Evolutionary conservation across 2,329 filamentous ascomycete species (phyloP).

Genomic region (Cladosporium velox): DNA sequence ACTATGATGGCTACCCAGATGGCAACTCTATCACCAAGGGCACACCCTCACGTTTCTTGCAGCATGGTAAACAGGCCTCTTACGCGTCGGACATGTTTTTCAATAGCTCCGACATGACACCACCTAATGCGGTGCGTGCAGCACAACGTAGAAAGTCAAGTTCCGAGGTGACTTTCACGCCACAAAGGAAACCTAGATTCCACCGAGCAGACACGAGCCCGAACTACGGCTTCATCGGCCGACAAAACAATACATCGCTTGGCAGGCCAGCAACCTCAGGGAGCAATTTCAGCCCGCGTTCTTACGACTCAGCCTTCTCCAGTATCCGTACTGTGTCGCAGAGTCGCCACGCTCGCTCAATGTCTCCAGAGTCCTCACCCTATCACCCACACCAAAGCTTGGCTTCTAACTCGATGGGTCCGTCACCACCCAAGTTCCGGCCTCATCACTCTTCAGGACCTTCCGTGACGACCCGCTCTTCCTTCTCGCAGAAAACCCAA

Average conservation of each 20-base stretch:
- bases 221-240: neutral
- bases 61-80: constrained; percentile 29
- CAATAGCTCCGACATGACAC: constrained; percentile 24
- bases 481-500: constrained; percentile 33
- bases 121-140: constrained; percentile 5
- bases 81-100: constrained; percentile 26
- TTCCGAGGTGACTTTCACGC: constrained; percentile 25
- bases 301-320: constrained; percentile 25
- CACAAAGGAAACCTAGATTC: constrained; percentile 31
- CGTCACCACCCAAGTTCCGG: neutral
- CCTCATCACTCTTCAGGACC: neutral
- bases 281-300: neutral
- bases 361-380: neutral
- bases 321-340: constrained; percentile 31
- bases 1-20: constrained; percentile 37
- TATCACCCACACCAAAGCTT: neutral
- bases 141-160: constrained; percentile 31
- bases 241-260: neutral
- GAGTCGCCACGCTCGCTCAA: constrained; percentile 5
- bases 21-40: constrained; percentile 38
- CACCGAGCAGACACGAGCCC: constrained; percentile 36
- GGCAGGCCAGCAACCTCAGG: neutral
- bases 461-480: constrained; percentile 6
- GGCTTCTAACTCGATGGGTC: neutral
- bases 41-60: constrained; percentile 40